Percentiles rank a stretch among this genome's conserved stretches.
Evolutionary conservation across 2,329 filamentous ascomycete species (phyloP).

Genomic region (Madurella fahalii): DNA sequence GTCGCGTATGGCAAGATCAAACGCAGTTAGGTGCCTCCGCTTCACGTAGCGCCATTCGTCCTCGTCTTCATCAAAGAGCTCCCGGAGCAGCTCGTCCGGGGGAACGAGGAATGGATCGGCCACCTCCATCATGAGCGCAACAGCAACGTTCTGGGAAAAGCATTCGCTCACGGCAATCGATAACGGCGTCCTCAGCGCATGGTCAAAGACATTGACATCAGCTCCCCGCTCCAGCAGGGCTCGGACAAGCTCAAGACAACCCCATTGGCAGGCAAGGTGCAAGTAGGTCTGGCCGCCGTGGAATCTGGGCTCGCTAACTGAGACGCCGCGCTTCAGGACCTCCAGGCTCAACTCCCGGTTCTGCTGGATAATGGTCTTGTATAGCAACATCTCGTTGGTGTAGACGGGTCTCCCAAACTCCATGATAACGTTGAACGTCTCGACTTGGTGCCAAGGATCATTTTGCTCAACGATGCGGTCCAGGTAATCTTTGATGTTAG

Average conservation of each 20-base stretch:
- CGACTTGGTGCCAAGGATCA: slow-evolving; percentile 22
- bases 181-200: slow-evolving; percentile 21
- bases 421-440: slow-evolving; percentile 23
- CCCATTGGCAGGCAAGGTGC: slow-evolving; percentile 24
- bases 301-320: slow-evolving; percentile 18
- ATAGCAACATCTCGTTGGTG: slow-evolving; percentile 22
- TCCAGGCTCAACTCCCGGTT: slow-evolving; percentile 22
- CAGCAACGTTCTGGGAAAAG: slow-evolving; percentile 6
- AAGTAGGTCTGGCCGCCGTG: slow-evolving; percentile 23
- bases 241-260: slow-evolving; percentile 17
- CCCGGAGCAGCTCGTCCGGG: slow-evolving; percentile 18
- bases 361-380: slow-evolving; percentile 19
- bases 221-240: slow-evolving; percentile 24
- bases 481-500: slow-evolving; percentile 19
- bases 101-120: slow-evolving; percentile 24
- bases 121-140: slow-evolving; percentile 21
- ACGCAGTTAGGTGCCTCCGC: slow-evolving; percentile 19
- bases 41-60: slow-evolving; percentile 18
- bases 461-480: slow-evolving; percentile 20
- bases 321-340: slow-evolving; percentile 22
- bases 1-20: slow-evolving; percentile 24
- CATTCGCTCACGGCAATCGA: slow-evolving; percentile 20
- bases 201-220: slow-evolving; percentile 25
- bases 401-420: slow-evolving; percentile 19
- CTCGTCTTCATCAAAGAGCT: slow-evolving; percentile 8